A percentile compares a stretch with the other conserved stretches of the same genome.
Evolutionary conservation across 2,329 filamentous ascomycete species (phyloP).

Genomic region (Phymatotrichopsis omnivora): DNA sequence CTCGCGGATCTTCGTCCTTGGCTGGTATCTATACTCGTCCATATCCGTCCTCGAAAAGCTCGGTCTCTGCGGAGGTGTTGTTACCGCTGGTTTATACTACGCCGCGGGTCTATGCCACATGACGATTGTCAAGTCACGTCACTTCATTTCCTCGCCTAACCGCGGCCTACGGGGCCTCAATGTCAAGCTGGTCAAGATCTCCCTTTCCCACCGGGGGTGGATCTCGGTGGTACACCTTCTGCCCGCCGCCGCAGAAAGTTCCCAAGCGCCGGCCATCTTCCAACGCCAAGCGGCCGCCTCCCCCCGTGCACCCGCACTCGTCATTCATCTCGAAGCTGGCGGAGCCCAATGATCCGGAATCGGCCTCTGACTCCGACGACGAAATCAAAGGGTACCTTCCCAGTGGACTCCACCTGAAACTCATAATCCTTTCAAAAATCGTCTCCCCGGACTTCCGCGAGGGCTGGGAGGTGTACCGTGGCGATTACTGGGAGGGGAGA

Average conservation of each 20-base stretch:
- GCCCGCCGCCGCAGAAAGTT: conserved; percentile 35
- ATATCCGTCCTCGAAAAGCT: conserved; percentile 56
- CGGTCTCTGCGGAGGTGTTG: conserved; percentile 79
- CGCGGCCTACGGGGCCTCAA: conserved; percentile 86
- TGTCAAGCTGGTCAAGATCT: conserved; percentile 85
- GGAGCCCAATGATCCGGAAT: conserved; percentile 8
- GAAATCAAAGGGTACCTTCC: conserved; percentile 80
- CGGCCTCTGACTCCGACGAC: conserved; percentile 46
- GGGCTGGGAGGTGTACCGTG: conserved; percentile 91
- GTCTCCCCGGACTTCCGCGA: conserved; percentile 92
- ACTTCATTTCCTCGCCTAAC: conserved; percentile 84
- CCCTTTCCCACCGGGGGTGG: conserved; percentile 73
- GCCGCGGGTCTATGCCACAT: conserved; percentile 94
- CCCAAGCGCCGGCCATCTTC: conserved; percentile 7
- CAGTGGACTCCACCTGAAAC: conserved; percentile 83
- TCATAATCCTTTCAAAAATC: conserved; percentile 82
- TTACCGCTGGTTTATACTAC: conserved; percentile 81
- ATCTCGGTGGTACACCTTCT: conserved; percentile 62
- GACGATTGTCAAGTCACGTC: conserved; percentile 83
- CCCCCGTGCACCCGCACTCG: conserved; percentile 29
- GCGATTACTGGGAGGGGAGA: conserved; percentile 96
- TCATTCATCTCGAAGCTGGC: conserved; percentile 32
- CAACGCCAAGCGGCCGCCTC: conserved; percentile 10
- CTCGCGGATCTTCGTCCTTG: conserved; percentile 77
- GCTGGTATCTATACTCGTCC: conserved; percentile 75